Conservation (phyloP, 2,329 filamentous ascomycete genomes). For the Claviceps digitariae region DNA sequence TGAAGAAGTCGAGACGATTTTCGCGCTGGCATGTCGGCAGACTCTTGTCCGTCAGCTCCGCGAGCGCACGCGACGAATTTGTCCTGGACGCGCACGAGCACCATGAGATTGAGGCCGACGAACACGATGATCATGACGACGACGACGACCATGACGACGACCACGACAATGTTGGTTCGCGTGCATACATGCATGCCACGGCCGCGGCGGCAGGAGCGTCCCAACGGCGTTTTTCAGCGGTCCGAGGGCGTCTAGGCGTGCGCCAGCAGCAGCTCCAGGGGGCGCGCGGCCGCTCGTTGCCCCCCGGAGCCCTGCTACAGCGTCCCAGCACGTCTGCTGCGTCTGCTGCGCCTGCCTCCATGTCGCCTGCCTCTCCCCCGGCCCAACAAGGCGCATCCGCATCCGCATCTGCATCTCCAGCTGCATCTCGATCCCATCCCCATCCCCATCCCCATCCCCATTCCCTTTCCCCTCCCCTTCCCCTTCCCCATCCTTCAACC, state of each 20-base stretch:
- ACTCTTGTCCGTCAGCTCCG: not conserved
- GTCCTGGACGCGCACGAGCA: not conserved
- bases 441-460: slow-evolving; percentile 3
- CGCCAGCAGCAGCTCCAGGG: not conserved
- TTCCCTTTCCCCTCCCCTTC: not conserved
- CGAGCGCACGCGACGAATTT: not conserved
- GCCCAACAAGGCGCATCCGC: not conserved
- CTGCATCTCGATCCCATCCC: slow-evolving; percentile 7
- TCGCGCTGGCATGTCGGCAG: not conserved
- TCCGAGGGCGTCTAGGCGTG: not conserved
- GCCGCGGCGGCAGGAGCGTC: not conserved
- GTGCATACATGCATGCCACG: not conserved
- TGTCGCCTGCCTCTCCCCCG: not conserved
- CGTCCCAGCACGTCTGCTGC: not conserved
- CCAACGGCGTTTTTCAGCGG: not conserved
- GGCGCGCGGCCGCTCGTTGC: not conserved
- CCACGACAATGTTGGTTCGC: not conserved
- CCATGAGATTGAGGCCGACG: not conserved
- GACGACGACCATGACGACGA: not conserved
- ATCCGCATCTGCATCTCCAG: not conserved
- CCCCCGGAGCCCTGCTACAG: not conserved
- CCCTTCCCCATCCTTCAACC: slow-evolving; percentile 3
- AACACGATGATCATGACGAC: not conserved
- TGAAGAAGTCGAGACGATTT: not conserved
- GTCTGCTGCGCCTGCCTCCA: not conserved